phyloP scores from a whole-genome alignment of 1,284 basidiomycete species.

The Meira nashicola region DNA sequence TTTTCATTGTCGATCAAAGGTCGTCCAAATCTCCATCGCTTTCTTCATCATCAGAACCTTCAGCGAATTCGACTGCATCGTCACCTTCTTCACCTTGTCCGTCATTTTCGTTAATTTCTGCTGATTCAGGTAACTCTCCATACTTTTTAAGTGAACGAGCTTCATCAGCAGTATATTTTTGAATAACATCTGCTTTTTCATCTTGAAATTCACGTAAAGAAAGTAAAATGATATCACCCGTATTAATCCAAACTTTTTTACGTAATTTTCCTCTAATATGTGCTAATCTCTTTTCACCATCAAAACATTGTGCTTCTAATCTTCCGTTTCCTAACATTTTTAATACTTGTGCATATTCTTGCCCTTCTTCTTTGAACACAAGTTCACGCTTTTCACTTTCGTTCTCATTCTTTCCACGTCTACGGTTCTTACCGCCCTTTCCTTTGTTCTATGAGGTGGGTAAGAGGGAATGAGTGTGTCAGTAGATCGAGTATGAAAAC shows the following conservation, averaged over 20 bases:
- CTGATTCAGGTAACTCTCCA: constrained; percentile 93
- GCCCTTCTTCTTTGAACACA: constrained; percentile 97
- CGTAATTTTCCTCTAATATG: constrained; percentile 99
- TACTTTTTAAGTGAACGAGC: constrained; percentile 86
- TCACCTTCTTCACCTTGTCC: constrained; percentile 51
- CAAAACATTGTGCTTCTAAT: constrained; percentile 93
- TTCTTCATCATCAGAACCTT: constrained; percentile 49
- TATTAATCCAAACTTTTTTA: constrained; percentile 99
- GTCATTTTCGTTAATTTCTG: constrained; percentile 97
- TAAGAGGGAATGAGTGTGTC: neutral
- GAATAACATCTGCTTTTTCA: constrained; percentile 98
- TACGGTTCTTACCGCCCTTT: constrained; percentile 97
- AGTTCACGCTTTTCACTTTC: constrained; percentile 97
- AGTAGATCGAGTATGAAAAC: neutral
- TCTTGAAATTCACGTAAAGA: constrained; percentile 99
- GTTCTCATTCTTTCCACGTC: constrained; percentile 99
- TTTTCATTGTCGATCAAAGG: constrained; percentile 1
- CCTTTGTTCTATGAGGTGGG: constrained; percentile 44
- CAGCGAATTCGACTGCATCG: constrained; percentile 53
- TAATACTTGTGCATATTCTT: constrained; percentile 96
- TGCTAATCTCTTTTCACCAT: constrained; percentile 93
- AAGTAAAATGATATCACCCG: constrained; percentile 93
- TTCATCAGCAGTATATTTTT: constrained; percentile 91
- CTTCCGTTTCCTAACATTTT: constrained; percentile 99
- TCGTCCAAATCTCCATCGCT: constrained; percentile 41